Conservation (phyloP, 106 monocot species). For the Gastrodia elata region DNA sequence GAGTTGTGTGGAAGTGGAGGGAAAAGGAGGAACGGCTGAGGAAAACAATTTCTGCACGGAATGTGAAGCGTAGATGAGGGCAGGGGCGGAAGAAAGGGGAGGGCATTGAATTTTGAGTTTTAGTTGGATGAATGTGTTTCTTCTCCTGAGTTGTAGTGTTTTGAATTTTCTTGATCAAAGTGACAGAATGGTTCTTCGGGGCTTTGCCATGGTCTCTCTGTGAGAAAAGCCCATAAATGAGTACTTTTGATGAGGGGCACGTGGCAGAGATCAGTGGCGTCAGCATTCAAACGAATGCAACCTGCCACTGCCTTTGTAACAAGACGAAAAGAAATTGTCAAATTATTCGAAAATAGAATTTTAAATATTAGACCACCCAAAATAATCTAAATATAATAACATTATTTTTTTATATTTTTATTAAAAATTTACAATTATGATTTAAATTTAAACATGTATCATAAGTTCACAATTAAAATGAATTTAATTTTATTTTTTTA, state of each 20-base stretch:
- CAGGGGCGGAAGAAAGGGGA: background rate
- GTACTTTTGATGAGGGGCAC: background rate
- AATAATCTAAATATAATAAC: too few relatives aligned
- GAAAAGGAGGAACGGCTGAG: background rate
- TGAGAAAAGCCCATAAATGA: background rate
- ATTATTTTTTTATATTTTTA: too few relatives aligned
- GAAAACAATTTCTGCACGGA: background rate
- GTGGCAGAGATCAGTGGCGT: background rate
- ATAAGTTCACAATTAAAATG: too few relatives aligned
- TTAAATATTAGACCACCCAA: too few relatives aligned
- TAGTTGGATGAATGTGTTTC: background rate
- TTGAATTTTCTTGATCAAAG: background rate
- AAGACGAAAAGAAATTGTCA: too few relatives aligned
- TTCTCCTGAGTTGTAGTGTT: background rate
- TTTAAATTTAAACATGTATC: too few relatives aligned
- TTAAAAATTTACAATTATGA: too few relatives aligned
- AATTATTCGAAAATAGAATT: too few relatives aligned
- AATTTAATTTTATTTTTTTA: too few relatives aligned
- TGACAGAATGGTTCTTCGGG: background rate
- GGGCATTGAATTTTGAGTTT: background rate
- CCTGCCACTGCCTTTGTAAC: too few relatives aligned
- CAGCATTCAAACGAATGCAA: too few relatives aligned
- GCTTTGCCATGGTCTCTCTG: background rate
- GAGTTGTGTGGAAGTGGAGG: background rate
- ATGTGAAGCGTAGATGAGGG: background rate